These are phyloP conservation scores for Arctostaphylos glauca DNA, from an alignment of 148 eudicot species.

Conservation along the genomic window DNA sequence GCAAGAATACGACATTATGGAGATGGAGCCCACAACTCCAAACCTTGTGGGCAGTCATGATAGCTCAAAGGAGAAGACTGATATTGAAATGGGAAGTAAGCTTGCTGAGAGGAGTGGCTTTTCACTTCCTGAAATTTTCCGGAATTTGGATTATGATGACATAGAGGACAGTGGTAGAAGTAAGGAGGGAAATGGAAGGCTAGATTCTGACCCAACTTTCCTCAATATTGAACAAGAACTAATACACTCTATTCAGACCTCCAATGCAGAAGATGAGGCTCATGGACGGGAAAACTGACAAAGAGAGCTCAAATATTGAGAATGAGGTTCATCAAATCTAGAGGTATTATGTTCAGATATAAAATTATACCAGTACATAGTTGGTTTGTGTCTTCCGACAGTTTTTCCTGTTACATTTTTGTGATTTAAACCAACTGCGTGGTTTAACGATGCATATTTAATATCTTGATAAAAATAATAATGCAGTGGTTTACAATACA, in stretches of 20 bases:
- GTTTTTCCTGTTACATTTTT: background rate
- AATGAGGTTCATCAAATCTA: slow-evolving; percentile 33
- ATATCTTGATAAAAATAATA: background rate
- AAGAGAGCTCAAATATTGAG: slow-evolving; percentile 36
- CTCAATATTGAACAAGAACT: slow-evolving; percentile 36
- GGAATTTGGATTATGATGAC: slow-evolving; percentile 66
- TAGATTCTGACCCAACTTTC: slow-evolving; percentile 33
- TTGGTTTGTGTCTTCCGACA: background rate
- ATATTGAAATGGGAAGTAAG: slow-evolving; percentile 65
- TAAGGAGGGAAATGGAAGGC: slow-evolving; percentile 34
- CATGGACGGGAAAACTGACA: slow-evolving; percentile 32
- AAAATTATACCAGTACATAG: slow-evolving; percentile 12
- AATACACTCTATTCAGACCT: slow-evolving; percentile 28
- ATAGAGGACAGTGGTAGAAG: slow-evolving; percentile 49
- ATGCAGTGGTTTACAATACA: background rate
- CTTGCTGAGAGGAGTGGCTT: slow-evolving; percentile 37
- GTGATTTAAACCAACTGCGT: background rate
- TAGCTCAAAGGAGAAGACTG: slow-evolving; percentile 72
- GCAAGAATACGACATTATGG: slow-evolving; percentile 39
- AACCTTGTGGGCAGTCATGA: slow-evolving; percentile 31
- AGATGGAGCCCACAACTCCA: slow-evolving; percentile 28
- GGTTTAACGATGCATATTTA: background rate
- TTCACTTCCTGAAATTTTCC: slow-evolving; percentile 76
- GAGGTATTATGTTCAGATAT: slow-evolving; percentile 31
- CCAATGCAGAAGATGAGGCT: slow-evolving; percentile 44